These are phyloP conservation scores for Mycena capillaripes DNA, from an alignment of 768 basidiomycete species.

Conservation along the genomic window DNA sequence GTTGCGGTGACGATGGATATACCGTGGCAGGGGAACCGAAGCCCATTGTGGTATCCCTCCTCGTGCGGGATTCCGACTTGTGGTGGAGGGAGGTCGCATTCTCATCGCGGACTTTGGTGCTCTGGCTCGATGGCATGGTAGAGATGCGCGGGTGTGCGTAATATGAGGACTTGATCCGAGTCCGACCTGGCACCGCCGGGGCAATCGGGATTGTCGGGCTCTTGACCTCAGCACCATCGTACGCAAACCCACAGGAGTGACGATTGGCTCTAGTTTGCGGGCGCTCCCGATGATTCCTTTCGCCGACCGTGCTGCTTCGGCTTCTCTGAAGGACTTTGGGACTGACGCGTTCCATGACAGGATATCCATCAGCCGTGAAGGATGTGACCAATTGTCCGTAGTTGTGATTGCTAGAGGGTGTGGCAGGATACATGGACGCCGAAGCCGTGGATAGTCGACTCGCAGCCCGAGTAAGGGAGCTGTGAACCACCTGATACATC, in stretches of 20 bases:
- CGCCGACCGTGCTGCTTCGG: conserved; percentile 36
- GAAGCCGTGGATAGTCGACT: conserved; percentile 59
- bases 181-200: conserved; percentile 58
- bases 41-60: conserved; percentile 53
- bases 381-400: conserved; percentile 41
- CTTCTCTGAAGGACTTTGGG: conserved; percentile 38
- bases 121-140: conserved; percentile 51
- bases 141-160: conserved; percentile 72
- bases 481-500: conserved; percentile 59
- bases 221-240: conserved; percentile 66
- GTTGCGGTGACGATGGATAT: conserved; percentile 68
- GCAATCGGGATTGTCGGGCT: conserved; percentile 44
- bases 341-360: conserved; percentile 52
- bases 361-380: conserved; percentile 59
- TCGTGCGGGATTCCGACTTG: conserved; percentile 58
- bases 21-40: conserved; percentile 54
- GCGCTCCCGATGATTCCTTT: conserved; percentile 37
- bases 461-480: conserved; percentile 51
- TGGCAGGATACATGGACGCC: conserved; percentile 61
- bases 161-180: conserved; percentile 79
- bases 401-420: conserved; percentile 49
- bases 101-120: conserved; percentile 44
- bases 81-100: conserved; percentile 51
- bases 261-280: conserved; percentile 38
- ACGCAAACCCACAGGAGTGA: conserved; percentile 59